Base-by-base conservation (phyloP, 1,284 basidiomycete genomes). In the Vanrija pseudolonga region DNA sequence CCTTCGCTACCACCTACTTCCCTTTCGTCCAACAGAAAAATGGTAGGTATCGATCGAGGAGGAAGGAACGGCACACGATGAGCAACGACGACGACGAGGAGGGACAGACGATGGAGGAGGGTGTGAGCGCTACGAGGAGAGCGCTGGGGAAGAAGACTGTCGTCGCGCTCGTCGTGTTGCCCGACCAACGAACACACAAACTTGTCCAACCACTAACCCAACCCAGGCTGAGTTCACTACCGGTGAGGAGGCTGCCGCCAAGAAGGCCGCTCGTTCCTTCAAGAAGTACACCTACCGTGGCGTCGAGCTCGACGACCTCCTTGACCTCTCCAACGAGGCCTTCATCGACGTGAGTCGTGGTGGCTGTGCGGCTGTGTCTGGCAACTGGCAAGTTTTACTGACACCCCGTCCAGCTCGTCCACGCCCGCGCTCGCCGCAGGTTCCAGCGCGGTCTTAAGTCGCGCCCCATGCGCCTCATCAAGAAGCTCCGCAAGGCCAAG, bases 371-470 rank as follows among this genome's bases (percentile, higher is more conserved):
- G n/a, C n/a, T n/a, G n/a, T n/a, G n/a, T n/a, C 28, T 6, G 23
- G 4, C 24, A 41, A 14, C 20, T 20, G 15, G 14, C 39, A 32
- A 32, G 32, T 32, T 32, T 32, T 32, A 32, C n/a, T 9, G 18
- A n/a, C 73, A 77, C 60, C 11, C 3, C 69, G 74, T 68, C n/a
- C 78, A 94, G 87, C 85, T 99, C 77, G 95, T 99, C 66, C 95
- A 98, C 79, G 92, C 95, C 66, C 94, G 96, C 78, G 96, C 95
- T 56, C 92, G 96, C 73, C 86, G 96, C 79, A 90, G 94, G 79
- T 98, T 99, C 88, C 89, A 93, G 80, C 90, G 96, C 69, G 96
- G 96, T 71, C 87, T 99, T 69, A 98, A 98, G 84, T 90, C 94
- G 81, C 88, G 88, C 79, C 95, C 96, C 50, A 89, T 98, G 88